Evolutionary conservation across 1,284 basidiomycete genomes (phyloP), one percentile per base, ranked within the genome.

Genomic region (Leccinum fallax): DNA sequence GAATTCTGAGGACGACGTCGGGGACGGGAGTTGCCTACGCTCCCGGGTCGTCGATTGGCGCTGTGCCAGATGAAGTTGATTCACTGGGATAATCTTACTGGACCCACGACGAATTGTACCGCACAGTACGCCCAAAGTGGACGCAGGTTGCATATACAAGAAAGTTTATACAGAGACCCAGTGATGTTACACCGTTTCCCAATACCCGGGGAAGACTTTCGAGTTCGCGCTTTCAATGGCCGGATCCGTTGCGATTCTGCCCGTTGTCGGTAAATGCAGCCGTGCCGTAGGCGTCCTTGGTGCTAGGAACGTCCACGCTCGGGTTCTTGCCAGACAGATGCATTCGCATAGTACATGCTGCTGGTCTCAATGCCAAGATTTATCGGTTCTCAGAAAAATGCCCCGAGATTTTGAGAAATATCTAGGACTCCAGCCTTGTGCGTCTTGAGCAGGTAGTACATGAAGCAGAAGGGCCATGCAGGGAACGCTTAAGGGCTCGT

Each of bases 271-370:
- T 7, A 66, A 90, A 90, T 2, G 90, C 90, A n/a, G 80, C 73
- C 11, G 81, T 78, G 66, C 90, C 91, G 61, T 81, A 76, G 9
- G 73, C 63, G 72, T 94, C 91, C 49, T 80, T 80, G 51, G 79
- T 83, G 5, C 85, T 85, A 8, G 93, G 90, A 10, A 97, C 91
- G 72, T 97, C 94, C 81, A 97, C 86, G 59, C 88, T 85, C 0
- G 95, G 95, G 73, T 93, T 94, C 60, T 78, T 77, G 62, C 34
- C 34, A 34, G 34, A 34, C 34, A 34, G 13, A 34, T 34, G 34
- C 32, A 32, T 32, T 4, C 32, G 10, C 32, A 32, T 0, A 32
- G 32, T 32, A 11, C 32, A 32, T 11, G 32, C 30, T 30, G 30
- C 30, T 4, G 30, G 30, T 30, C 4, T 30, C 30, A 30, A 11